Conservation (phyloP, 1,284 basidiomycete species). For the Cystobasidium slooffiae region DNA sequence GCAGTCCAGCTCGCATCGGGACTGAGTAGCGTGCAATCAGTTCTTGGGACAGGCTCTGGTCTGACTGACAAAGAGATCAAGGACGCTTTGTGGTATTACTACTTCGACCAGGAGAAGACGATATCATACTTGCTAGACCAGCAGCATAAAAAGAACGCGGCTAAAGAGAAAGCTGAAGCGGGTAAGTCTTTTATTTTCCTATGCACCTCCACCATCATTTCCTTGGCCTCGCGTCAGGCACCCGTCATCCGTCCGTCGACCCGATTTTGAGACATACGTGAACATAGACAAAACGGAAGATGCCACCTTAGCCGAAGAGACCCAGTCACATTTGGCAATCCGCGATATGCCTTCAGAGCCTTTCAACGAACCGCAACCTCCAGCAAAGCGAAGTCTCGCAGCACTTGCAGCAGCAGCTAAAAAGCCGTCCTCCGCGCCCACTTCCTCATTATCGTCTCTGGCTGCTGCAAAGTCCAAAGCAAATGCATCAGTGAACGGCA, state of each 20-base stretch:
- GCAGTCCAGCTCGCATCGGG: constrained; percentile 74
- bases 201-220: neutral
- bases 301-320: neutral
- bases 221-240: neutral
- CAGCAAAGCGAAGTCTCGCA: constrained; percentile 43
- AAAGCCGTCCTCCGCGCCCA: neutral
- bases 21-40: constrained; percentile 68
- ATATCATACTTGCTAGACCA: constrained; percentile 66
- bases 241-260: constrained; percentile 24
- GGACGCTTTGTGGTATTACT: constrained; percentile 83
- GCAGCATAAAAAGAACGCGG: constrained; percentile 49
- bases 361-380: neutral
- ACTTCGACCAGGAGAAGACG: constrained; percentile 82
- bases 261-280: constrained; percentile 6
- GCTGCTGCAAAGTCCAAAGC: constrained; percentile 1
- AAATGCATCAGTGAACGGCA: neutral
- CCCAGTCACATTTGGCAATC: neutral
- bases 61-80: constrained; percentile 76
- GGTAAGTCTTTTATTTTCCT: constrained; percentile 65
- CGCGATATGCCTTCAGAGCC: neutral
- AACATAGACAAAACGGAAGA: constrained; percentile 23
- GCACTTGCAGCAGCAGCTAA: constrained; percentile 43
- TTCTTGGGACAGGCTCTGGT: constrained; percentile 70
- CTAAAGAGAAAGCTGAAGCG: constrained; percentile 70
- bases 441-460: constrained; percentile 9